phyloP scores from a whole-genome alignment of 2,329 filamentous ascomycete genomes.

The Triangularia verruculosa region DNA sequence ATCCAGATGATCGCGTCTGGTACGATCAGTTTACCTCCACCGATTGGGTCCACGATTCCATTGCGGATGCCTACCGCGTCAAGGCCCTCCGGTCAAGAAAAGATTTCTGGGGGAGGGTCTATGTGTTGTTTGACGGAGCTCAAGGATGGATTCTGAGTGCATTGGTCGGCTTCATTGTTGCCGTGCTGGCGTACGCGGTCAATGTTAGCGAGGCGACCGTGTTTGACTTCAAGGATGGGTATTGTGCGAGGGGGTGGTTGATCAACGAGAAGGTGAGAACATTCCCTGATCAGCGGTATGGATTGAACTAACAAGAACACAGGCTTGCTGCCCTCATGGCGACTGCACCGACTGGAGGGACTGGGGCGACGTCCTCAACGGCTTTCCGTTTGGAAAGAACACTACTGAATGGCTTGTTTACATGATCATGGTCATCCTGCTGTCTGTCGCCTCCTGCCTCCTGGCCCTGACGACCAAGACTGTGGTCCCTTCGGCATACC shows the following conservation, averaged over 20 bases:
- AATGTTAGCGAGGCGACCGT: slow-evolving; percentile 81
- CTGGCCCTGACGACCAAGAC: slow-evolving; percentile 91
- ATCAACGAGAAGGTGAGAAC: slow-evolving; percentile 62
- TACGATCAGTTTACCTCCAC: slow-evolving; percentile 98
- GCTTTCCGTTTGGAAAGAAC: slow-evolving; percentile 44
- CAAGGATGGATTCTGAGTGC: slow-evolving; percentile 95
- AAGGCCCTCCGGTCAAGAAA: slow-evolving; percentile 78
- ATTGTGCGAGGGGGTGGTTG: slow-evolving; percentile 71
- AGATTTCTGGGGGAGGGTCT: slow-evolving; percentile 77
- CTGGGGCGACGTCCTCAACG: slow-evolving; percentile 51
- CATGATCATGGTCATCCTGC: slow-evolving; percentile 64
- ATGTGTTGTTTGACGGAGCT: slow-evolving; percentile 75
- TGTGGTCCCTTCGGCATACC: slow-evolving; percentile 83
- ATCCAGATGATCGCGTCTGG: slow-evolving; percentile 86
- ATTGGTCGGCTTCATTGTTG: slow-evolving; percentile 81
- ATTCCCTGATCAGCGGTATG: slow-evolving; percentile 15
- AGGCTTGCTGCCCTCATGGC: slow-evolving; percentile 51
- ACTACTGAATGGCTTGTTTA: slow-evolving; percentile 79
- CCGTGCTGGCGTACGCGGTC: slow-evolving; percentile 81
- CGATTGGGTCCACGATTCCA: slow-evolving; percentile 97
- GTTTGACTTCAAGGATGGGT: slow-evolving; percentile 90
- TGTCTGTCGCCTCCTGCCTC: slow-evolving; percentile 71
- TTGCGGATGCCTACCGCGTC: slow-evolving; percentile 86
- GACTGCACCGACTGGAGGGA: slow-evolving; percentile 55
- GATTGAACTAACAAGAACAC: slow-evolving; percentile 36